phyloP scores from a whole-genome alignment of 768 basidiomycete genomes.

The Lentinula edodes region DNA sequence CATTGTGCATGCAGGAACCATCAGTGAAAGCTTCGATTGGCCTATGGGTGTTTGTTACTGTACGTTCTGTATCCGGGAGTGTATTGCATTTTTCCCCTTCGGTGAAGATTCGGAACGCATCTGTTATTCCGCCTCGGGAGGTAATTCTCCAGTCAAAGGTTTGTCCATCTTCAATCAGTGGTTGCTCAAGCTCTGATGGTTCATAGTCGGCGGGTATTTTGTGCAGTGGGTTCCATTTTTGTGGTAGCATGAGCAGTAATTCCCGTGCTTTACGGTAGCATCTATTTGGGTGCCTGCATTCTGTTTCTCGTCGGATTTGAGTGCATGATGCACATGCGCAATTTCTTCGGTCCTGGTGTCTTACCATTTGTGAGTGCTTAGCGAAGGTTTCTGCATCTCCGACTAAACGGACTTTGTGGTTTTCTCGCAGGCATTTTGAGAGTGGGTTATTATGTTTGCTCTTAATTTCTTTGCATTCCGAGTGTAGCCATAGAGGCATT shows the following conservation, averaged over 20 bases:
- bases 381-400: too few species aligned
- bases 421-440: too few species aligned
- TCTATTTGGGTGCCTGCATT: background rate
- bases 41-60: background rate
- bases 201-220: background rate
- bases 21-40: constrained; percentile 1
- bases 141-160: background rate
- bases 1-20: constrained; percentile 13
- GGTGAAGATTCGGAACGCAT: constrained; percentile 8
- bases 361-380: too few species aligned
- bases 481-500: too few species aligned
- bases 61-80: background rate
- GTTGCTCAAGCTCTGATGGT: too few species aligned
- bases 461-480: too few species aligned
- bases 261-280: background rate
- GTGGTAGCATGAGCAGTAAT: background rate
- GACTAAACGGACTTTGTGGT: too few species aligned
- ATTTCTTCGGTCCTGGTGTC: too few species aligned
- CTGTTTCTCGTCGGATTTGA: too few species aligned
- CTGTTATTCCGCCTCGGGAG: background rate
- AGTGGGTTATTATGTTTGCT: too few species aligned
- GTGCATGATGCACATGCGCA: too few species aligned
- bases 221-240: background rate
- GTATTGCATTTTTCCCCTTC: too few species aligned
- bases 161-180: background rate